Evolutionary conservation across 176 grass and related monocot species (phyloP), one percentile per base, ranked within the genome.

Genomic region (Bonia amplexicaulis): DNA sequence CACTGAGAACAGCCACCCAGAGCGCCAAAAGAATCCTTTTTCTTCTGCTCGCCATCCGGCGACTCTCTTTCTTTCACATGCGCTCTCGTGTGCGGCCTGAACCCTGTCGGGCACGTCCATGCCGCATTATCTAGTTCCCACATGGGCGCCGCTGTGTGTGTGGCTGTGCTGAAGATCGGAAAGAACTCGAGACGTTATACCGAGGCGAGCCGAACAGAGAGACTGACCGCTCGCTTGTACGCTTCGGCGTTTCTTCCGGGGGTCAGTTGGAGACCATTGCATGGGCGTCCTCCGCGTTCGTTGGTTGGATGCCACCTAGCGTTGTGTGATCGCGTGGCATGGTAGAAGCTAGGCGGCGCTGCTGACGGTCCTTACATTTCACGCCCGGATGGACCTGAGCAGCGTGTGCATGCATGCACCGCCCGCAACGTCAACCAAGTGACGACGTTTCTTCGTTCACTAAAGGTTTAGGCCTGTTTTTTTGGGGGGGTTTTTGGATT

Each of bases 61-160:
- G 11, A 7, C 20, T 11, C 31, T 71, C 72, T 70, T 60, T 72
- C 72, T 22, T 82, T 15, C 88, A 87, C 88, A 83, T 87, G 88
- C 73, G 48, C 48, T 83, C 88, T 90, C 88, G 88, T 61, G 88
- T 51, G 84, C 84, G 84, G 79, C 59, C 80, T 87, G 88, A 90
- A 66, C 84, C 79, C 80, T 87, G 88, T 90, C 84, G 88, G 84
- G 74, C 79, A 82, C 79, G 25, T 78, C 79, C 79, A 86, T 59
- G 74, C 74, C 80, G 27, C 39, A 86, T 82, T 78, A 73, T 90
- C 78, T 71, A 72, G 65, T 6, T 39, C 3, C 9, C 84, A 90
- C 88, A 78, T 78, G 84, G 79, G 66, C 4, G 51, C 54, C 42
- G 5, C 52, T 0, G 5, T 19, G 52, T 8, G 47, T 15, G 47